Evolutionary conservation across 2,329 filamentous ascomycete genomes (phyloP), one percentile per base, ranked within the genome.

Genomic region (Talaromyces albobiverticillius): DNA sequence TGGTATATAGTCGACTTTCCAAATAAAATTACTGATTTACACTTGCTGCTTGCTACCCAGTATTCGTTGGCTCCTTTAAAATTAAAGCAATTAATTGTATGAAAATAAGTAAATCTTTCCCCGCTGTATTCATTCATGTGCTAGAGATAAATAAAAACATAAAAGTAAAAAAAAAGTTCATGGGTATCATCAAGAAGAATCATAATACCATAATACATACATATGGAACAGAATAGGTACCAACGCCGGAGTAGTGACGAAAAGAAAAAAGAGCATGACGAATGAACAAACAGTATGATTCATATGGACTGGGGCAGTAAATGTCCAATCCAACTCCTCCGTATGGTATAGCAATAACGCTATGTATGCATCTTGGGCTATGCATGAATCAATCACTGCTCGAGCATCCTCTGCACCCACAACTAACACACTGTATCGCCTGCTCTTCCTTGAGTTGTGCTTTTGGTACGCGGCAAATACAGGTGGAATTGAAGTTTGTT

Each of bases 401-500:
- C 14, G 89, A 83, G 71, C 93, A 97, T 1, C 93, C 93, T 66
- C 89, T 81, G 71, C 94, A 99, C 8, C 94, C 94, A 72, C 94
- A 99, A 73, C 84, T 96, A 49, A 97, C 90, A 68, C 94, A 99
- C 72, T 97, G 88, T 29, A 97, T 86, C 34, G 89, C 88, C 69
- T 94, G 88, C 40, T 90, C 86, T 65, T 95, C 91, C 73, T 96
- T 96, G 67, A 99, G 75, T 71, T 95, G 84, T 29, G 90, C 87
- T 68, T 88, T 87, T 1, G 94, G 94, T 48, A 99, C 93, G 49
- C 94, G 89, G 72, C 94, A 99, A 66, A 99, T 94, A 71, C 94
- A 99, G 1, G 93, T 99, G 60, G 90, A 89, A 72, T 93, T 94
- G 78, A 97, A 99, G 73, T 99, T 99, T 26, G 94, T 99, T 79